These are phyloP conservation scores for Alloteropsis angusta DNA, from an alignment of 202 grass and related monocot genomes.

Conservation along the genomic window DNA sequence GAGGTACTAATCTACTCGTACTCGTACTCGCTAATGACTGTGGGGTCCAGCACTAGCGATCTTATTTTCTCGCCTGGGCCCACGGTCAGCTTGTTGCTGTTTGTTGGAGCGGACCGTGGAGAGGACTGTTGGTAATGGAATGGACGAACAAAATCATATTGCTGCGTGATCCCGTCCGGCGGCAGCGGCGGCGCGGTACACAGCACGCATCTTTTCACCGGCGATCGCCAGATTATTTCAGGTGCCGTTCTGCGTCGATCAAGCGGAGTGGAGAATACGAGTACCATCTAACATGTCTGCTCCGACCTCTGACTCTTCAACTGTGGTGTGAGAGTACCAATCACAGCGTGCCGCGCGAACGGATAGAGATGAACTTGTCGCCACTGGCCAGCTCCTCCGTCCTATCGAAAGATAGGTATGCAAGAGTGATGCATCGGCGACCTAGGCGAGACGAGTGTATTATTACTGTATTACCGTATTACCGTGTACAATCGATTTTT, in stretches of 20 bases:
- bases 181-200: neutral
- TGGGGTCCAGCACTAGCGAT: neutral
- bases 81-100: neutral
- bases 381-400: neutral
- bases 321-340: too few species aligned
- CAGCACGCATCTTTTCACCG: neutral
- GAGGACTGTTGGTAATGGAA: neutral
- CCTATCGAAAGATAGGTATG: neutral
- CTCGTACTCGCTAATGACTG: neutral
- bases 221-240: neutral
- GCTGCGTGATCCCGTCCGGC: neutral
- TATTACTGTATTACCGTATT: too few species aligned
- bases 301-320: too few species aligned
- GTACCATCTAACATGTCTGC: too few species aligned
- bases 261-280: too few species aligned
- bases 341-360: neutral
- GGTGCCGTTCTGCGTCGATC: too few species aligned
- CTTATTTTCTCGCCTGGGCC: neutral
- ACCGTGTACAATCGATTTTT: too few species aligned
- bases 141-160: neutral
- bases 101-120: neutral
- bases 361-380: slow-evolving; percentile 9
- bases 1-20: neutral
- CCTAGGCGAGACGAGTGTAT: neutral
- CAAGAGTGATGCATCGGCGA: neutral